These are phyloP conservation scores for Barnettozyma hawaiiensis DNA, from an alignment of 1,139 yeast species.

Conservation along the genomic window DNA sequence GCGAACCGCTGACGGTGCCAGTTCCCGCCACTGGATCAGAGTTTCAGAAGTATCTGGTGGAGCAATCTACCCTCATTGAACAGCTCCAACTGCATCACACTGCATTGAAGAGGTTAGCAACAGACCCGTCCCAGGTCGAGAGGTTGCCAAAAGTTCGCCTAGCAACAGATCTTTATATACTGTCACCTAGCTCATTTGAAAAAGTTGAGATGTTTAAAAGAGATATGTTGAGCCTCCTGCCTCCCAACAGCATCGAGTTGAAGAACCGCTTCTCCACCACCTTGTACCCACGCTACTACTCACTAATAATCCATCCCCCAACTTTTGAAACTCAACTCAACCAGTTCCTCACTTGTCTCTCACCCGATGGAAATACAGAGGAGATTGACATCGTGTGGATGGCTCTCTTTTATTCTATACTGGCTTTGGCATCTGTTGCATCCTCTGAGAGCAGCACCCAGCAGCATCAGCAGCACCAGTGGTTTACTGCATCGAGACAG, in stretches of 20 bases:
- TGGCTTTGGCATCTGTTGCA: background rate
- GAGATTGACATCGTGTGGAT: background rate
- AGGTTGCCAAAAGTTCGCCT: too few relatives aligned
- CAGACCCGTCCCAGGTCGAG: too few relatives aligned
- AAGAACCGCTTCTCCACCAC: conserved; percentile 15
- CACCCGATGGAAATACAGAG: background rate
- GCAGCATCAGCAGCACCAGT: conserved; percentile 4
- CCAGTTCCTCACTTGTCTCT: background rate
- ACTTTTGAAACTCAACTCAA: background rate
- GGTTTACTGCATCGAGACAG: conserved; percentile 18
- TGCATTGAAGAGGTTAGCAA: conserved; percentile 11
- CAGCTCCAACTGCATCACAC: conserved; percentile 8
- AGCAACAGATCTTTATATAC: conserved; percentile 7
- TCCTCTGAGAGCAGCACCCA: background rate
- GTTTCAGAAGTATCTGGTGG: background rate
- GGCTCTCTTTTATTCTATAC: background rate
- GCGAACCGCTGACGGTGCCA: background rate
- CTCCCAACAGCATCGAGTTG: conserved; percentile 11
- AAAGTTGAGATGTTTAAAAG: conserved; percentile 9
- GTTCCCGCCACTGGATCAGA: background rate
- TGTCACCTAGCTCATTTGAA: conserved; percentile 1
- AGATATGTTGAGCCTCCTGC: conserved; percentile 13
- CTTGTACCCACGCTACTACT: conserved; percentile 9
- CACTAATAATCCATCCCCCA: conserved; percentile 1
- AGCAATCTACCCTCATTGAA: background rate